Conservation (phyloP, 148 eudicot species). For the Rhododendron mucronatum region DNA sequence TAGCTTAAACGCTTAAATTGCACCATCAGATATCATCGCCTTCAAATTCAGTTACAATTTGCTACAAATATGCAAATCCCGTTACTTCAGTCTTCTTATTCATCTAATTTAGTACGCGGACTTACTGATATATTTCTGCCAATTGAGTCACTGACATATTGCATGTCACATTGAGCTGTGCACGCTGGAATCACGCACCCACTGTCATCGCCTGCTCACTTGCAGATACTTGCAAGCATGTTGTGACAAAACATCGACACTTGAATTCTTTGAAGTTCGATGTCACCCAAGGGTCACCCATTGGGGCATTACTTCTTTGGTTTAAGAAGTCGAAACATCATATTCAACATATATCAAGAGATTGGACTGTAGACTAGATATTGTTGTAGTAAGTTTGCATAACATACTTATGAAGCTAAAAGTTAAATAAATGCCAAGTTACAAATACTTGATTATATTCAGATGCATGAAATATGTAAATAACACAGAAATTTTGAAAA, state of each 20-base stretch:
- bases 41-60: not conserved
- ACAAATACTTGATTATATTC: not conserved
- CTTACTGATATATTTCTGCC: not conserved
- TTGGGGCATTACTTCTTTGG: not conserved
- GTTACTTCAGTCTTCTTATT: not conserved
- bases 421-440: not conserved
- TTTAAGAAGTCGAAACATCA: not conserved
- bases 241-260: not conserved
- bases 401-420: not conserved
- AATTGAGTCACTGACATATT: not conserved
- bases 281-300: not conserved
- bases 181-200: not conserved
- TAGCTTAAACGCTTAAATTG: not conserved
- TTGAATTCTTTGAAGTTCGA: not conserved
- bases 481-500: not conserved
- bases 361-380: not conserved
- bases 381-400: not conserved
- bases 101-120: not conserved
- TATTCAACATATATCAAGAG: not conserved
- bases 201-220: not conserved
- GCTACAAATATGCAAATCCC: not conserved
- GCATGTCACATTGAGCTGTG: not conserved
- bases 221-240: not conserved
- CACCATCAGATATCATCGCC: not conserved
- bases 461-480: not conserved